Base-by-base conservation (phyloP, 805 yeast genomes). In the Candida railenensis region DNA sequence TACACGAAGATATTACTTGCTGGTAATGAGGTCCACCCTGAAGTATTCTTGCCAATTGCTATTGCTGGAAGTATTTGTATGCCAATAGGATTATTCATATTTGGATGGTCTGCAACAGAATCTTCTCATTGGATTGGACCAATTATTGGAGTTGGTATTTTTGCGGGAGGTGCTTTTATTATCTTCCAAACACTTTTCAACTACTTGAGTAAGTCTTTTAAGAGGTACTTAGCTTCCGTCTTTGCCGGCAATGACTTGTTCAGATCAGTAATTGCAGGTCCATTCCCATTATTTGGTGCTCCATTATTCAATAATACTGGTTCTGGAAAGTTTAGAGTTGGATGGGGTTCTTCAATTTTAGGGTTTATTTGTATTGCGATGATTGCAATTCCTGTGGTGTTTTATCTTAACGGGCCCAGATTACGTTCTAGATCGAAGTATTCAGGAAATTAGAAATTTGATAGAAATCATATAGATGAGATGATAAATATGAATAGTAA, bases 201-300 rank as follows among this genome's bases (percentile, higher is more conserved):
- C 51, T 81, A 80, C 50, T 61, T 82, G 49, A 75, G 76, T 1
- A 61, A 66, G 48, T 67, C 78, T 4, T 81, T 76, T 57, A 75
- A 71, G 32, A 62, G 76, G 45, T 76, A 73, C 56, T 52, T 78
- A 50, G 84, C 84, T 1, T 79, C 85, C 1, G 85, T 78, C 2
- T 80, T 76, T 60, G 85, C 85, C 3, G 78, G 81, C 34, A 81
- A 80, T 54, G 77, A 69, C 33, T 62, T 81, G 21, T 69, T 73
- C 49, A 73, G 87, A 45, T 67, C 80, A 4, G 62, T 63, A 2
- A 72, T 76, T 52, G 87, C 83, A 1, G 79, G 81, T 50, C 78
- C 75, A 2, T 82, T 82, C 69, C 87, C 87, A 36, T 68, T 86
- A 43, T 84, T 86, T 61, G 85, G 86, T 3, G 58, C 71, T 37